phyloP scores from a whole-genome alignment of 2,329 filamentous ascomycete species.

The Fulvia fulva region DNA sequence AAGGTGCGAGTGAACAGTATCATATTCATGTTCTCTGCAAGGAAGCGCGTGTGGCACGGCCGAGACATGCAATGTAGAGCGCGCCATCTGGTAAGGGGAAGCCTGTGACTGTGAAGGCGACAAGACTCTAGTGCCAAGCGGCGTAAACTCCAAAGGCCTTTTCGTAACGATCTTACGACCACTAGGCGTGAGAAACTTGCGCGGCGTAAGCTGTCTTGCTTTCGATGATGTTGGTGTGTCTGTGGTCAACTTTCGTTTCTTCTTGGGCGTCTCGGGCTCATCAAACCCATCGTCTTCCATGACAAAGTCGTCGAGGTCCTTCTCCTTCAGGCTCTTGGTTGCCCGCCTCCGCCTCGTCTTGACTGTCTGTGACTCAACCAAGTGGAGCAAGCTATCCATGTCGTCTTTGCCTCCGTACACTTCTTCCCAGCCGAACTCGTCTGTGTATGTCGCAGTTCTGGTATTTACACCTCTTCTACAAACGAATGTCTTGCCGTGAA shows the following conservation, averaged over 20 bases:
- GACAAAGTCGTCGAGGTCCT: slow-evolving; percentile 45
- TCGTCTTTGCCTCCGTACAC: slow-evolving; percentile 67
- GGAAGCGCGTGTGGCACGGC: slow-evolving; percentile 85
- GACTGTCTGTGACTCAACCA: slow-evolving; percentile 70
- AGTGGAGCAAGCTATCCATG: slow-evolving; percentile 61
- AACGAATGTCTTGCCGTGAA: slow-evolving; percentile 81
- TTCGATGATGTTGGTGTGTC: slow-evolving; percentile 43
- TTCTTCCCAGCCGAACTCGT: slow-evolving; percentile 90
- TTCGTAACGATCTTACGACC: slow-evolving; percentile 71
- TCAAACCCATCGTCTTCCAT: slow-evolving; percentile 39
- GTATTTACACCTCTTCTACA: slow-evolving; percentile 88
- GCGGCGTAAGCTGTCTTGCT: slow-evolving; percentile 45
- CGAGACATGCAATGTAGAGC: slow-evolving; percentile 86
- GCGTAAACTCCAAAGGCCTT: slow-evolving; percentile 91
- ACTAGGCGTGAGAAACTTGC: slow-evolving; percentile 58
- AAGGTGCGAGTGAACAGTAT: slow-evolving; percentile 85
- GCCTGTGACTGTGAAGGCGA: slow-evolving; percentile 70
- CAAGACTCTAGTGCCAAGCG: slow-evolving; percentile 80
- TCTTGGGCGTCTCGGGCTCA: slow-evolving; percentile 43
- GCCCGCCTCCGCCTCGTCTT: slow-evolving; percentile 52
- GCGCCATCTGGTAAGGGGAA: slow-evolving; percentile 87
- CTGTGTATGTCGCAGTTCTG: slow-evolving; percentile 82
- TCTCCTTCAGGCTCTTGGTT: slow-evolving; percentile 24
- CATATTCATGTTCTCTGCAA: slow-evolving; percentile 88
- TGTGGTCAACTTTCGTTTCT: slow-evolving; percentile 46